Percentiles rank a stretch among this genome's conserved stretches.
These are phyloP conservation scores for Vitis vinifera DNA, from an alignment of 164 flowering plant genomes.

Conservation along the genomic window ASM3070453v1 NC_081820.1:23970501-23971000, in stretches of 20 bases:
- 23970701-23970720: not conserved
- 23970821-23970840: constrained; percentile 3
- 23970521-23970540: constrained; percentile 5
- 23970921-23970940: constrained; percentile 2
- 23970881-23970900: constrained; percentile 5
- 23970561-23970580: not conserved
- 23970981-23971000: too few relatives aligned
- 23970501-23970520: not conserved
- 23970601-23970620: constrained; percentile 4
- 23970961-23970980: too few relatives aligned
- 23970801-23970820: not conserved
- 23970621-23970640: not conserved
- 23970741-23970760: constrained; percentile 4
- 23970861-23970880: not conserved
- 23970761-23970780: not conserved
- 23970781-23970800: not conserved
- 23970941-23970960: too few relatives aligned
- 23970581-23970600: not conserved
- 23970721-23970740: not conserved
- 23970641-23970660: not conserved
- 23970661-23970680: constrained; percentile 6
- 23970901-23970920: constrained; percentile 1
- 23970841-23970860: not conserved
- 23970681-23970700: constrained; percentile 2
- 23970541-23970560: constrained; percentile 1